These are phyloP conservation scores for Pseudocercospora eumusae DNA, from an alignment of 2,329 filamentous ascomycete species.

Conservation along the genomic window DNA sequence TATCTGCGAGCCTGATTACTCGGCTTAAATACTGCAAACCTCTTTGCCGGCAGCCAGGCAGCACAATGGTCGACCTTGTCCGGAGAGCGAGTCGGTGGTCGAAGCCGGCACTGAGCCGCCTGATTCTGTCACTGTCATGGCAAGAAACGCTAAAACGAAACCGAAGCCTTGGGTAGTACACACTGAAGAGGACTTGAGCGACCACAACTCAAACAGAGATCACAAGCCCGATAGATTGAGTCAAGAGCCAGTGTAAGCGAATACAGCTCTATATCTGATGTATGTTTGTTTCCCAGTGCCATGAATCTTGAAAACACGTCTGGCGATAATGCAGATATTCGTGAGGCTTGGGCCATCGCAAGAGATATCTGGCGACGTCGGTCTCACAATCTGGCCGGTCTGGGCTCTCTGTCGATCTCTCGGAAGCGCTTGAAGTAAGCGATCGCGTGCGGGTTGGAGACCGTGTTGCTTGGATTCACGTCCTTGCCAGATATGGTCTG, in stretches of 20 bases:
- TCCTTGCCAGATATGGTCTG: slow-evolving; percentile 44
- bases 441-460: slow-evolving; percentile 45
- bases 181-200: too few relatives aligned
- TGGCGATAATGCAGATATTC: background rate
- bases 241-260: background rate
- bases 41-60: background rate
- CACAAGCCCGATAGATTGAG: background rate
- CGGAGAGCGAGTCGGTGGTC: too few relatives aligned
- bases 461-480: slow-evolving; percentile 43
- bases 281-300: background rate
- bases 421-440: slow-evolving; percentile 42
- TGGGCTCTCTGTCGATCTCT: slow-evolving; percentile 34
- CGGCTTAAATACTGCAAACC: background rate
- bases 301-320: background rate
- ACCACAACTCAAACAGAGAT: background rate
- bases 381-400: slow-evolving; percentile 28
- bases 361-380: background rate
- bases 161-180: too few relatives aligned
- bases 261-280: background rate
- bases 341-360: background rate
- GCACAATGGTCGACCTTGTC: too few relatives aligned
- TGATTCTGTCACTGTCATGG: too few relatives aligned
- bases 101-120: too few relatives aligned
- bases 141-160: too few relatives aligned
- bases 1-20: background rate